These are phyloP conservation scores for Sapria himalayana DNA, from an alignment of 345 rosid species.

Conservation along the genomic window DNA sequence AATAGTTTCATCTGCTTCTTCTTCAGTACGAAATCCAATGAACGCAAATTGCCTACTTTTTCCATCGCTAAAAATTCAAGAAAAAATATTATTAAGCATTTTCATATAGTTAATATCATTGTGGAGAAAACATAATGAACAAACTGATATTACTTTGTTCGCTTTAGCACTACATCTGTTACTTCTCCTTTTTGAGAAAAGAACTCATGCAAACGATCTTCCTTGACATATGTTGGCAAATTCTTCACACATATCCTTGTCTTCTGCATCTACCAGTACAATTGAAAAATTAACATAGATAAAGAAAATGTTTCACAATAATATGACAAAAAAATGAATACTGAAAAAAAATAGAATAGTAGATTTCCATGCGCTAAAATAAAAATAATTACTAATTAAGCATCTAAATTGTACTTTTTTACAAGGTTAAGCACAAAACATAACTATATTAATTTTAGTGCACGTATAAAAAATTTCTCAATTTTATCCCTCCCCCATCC, in stretches of 20 bases:
- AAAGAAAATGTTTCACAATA: no score
- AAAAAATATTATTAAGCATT: conserved; percentile 1
- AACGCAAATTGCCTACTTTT: conserved; percentile 73
- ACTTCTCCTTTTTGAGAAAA: conserved; percentile 74
- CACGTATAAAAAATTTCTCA: no score
- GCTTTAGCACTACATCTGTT: conserved; percentile 58
- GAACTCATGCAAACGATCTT: conserved; percentile 39
- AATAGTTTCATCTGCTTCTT: conserved; percentile 67
- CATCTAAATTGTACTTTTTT: no score
- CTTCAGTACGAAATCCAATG: conserved; percentile 51
- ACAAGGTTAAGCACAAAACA: no score
- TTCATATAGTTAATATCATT: neutral
- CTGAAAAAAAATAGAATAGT: no score
- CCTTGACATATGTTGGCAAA: conserved; percentile 44
- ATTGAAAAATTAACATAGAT: neutral
- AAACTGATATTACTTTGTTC: conserved; percentile 26
- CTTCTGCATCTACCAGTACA: conserved; percentile 36
- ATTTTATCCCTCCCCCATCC: no score
- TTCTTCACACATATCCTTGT: conserved; percentile 73
- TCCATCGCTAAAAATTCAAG: conserved; percentile 31
- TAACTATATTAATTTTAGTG: no score
- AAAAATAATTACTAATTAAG: no score
- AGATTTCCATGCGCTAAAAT: no score
- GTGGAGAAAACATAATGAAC: neutral
- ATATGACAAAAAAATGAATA: no score